phyloP scores from a whole-genome alignment of 106 monocot genomes.

The Dendrobium catenatum region DNA sequence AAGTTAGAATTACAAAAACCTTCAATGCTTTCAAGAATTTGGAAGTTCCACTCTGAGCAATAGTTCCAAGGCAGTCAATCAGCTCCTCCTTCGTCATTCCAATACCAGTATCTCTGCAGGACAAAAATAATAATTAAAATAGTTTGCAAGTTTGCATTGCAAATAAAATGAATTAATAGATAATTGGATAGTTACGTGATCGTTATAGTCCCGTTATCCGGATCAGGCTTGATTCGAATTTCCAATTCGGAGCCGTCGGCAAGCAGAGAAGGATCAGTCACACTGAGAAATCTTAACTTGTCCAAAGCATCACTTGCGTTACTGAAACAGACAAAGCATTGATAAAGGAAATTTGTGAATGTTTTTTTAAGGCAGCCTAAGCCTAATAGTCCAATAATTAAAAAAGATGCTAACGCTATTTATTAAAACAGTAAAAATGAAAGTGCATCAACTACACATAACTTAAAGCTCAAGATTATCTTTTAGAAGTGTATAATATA shows the following conservation, averaged over 20 bases:
- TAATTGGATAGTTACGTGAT: slow-evolving; percentile 34
- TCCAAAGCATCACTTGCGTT: slow-evolving; percentile 99
- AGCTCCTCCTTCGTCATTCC: slow-evolving; percentile 97
- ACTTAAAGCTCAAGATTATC: neutral
- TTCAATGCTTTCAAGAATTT: slow-evolving; percentile 91
- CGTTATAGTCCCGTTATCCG: slow-evolving; percentile 87
- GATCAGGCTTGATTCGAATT: slow-evolving; percentile 90
- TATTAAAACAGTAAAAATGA: neutral
- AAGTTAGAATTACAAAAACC: slow-evolving; percentile 23
- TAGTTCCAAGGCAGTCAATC: slow-evolving; percentile 94
- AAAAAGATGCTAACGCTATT: neutral
- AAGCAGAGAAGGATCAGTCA: slow-evolving; percentile 81
- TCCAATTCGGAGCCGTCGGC: slow-evolving; percentile 72
- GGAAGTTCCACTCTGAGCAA: slow-evolving; percentile 98
- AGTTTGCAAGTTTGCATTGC: neutral
- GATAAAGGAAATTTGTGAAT: neutral
- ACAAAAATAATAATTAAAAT: slow-evolving; percentile 2
- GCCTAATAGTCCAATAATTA: neutral
- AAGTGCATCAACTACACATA: neutral
- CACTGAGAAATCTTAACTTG: slow-evolving; percentile 91
- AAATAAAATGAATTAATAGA: neutral
- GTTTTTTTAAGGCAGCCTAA: neutral
- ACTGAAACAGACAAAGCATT: slow-evolving; percentile 32
- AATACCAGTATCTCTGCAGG: slow-evolving; percentile 82
- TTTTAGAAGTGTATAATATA: neutral